These are phyloP conservation scores for Orbilia javanica DNA, from an alignment of 2,329 filamentous ascomycete species.

Conservation along the genomic window DNA sequence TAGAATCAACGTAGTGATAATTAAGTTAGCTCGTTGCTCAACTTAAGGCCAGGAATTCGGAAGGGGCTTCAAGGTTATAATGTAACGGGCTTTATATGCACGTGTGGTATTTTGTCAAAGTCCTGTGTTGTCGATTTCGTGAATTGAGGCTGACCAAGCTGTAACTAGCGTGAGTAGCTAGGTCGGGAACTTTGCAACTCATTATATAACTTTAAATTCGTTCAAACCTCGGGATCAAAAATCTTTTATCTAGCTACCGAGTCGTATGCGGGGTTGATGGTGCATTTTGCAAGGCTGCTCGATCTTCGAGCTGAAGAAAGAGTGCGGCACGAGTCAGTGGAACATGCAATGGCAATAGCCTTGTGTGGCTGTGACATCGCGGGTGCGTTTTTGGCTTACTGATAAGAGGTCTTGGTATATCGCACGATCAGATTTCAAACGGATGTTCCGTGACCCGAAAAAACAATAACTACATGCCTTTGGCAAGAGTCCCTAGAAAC, in stretches of 20 bases:
- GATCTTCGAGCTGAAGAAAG: background rate
- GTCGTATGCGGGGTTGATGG: background rate
- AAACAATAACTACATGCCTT: too few relatives aligned
- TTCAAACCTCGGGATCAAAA: background rate
- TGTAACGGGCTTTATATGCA: too few relatives aligned
- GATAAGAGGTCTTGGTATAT: background rate
- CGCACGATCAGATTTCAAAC: too few relatives aligned
- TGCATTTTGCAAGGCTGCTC: background rate
- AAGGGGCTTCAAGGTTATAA: too few relatives aligned
- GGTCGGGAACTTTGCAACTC: too few relatives aligned
- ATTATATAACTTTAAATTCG: background rate
- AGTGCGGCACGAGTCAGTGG: background rate
- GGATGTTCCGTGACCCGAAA: too few relatives aligned
- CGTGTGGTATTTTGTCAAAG: conserved; percentile 3
- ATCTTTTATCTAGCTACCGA: too few relatives aligned
- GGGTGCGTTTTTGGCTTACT: background rate
- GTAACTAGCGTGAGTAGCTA: background rate
- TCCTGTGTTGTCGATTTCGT: background rate
- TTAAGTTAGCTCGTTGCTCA: too few relatives aligned
- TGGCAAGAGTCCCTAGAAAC: too few relatives aligned
- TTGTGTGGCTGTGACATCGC: conserved; percentile 8
- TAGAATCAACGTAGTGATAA: too few relatives aligned
- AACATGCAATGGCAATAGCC: background rate
- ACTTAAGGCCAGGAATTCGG: too few relatives aligned
- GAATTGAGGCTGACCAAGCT: background rate